These are phyloP conservation scores for Onygenales sp. DNA, from an alignment of 2,329 filamentous ascomycete species.

Conservation along the genomic window DNA sequence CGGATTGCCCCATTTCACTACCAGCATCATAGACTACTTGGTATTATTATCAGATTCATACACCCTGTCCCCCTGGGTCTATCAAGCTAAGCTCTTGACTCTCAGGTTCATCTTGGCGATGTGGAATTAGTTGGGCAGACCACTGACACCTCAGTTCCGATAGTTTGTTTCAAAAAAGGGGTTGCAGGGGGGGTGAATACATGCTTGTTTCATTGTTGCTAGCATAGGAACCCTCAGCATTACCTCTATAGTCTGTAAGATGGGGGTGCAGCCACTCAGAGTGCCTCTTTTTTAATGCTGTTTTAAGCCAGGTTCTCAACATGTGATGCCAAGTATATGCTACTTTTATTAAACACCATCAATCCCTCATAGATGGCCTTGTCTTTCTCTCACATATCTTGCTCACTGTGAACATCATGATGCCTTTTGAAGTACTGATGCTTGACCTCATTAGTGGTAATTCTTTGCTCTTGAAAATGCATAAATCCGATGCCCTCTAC, in stretches of 20 bases:
- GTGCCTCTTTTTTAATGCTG: neutral
- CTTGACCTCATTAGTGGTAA: neutral
- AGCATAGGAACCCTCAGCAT: too few relatives aligned
- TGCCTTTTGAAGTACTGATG: neutral
- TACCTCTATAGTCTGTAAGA: neutral
- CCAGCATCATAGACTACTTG: too few relatives aligned
- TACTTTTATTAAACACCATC: neutral
- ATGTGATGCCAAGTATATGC: neutral
- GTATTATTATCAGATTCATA: too few relatives aligned
- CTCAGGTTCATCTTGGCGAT: too few relatives aligned
- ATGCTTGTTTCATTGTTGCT: too few relatives aligned
- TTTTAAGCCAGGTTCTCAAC: neutral
- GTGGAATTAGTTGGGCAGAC: too few relatives aligned
- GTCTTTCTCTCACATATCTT: neutral
- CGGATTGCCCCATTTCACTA: too few relatives aligned
- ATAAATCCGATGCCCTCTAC: neutral
- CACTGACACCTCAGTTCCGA: too few relatives aligned
- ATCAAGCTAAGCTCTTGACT: too few relatives aligned
- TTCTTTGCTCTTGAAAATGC: conserved; percentile 2
- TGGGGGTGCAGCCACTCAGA: neutral
- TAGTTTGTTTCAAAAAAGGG: too few relatives aligned
- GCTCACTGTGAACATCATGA: neutral
- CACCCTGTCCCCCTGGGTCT: too few relatives aligned
- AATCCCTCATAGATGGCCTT: neutral
- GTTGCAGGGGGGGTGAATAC: too few relatives aligned